Base-by-base conservation (phyloP, 2,329 filamentous ascomycete species). In the Monilinia laxa region DNA sequence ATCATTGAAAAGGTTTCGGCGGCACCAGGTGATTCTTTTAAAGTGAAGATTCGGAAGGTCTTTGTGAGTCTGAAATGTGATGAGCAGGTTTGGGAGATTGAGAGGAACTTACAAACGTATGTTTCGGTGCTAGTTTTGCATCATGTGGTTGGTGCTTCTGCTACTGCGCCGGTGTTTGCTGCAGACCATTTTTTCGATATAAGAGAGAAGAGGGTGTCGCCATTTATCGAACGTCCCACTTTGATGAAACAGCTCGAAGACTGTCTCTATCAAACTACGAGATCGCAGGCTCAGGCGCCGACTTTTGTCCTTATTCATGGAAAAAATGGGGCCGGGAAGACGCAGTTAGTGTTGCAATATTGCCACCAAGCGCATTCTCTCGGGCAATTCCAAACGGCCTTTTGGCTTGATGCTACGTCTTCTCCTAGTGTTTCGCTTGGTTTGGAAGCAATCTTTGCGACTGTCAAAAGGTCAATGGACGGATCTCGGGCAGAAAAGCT, bases 91-190 rank as follows among this genome's bases (percentile, higher is more conserved):
- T 67, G 70, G 68, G 66, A 66, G 2, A 68, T 71, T 25, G 69
- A 71, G 38, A 64, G 67, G 56, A 72, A 70, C 54, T 53, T 72
- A 20, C 68, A 72, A 14, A 71, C 69, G 4, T 72, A 70, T 47
- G 66, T 72, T 55, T 70, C 68, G 11, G 69, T 72, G 2, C 49
- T 71, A 47, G 68, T 71, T 38, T 45, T 72, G 25, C 70, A 71
- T 65, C 70, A 70, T 57, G 69, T 68, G 65, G 65, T 71, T 51
- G 70, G 70, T 67, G 58, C 64, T 49, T 45, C 57, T 28, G 69
- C 67, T 18, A 25, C 55, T 4, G 64, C 55, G n/a, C 51, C 55
- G 5, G 23, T 57, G 20, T 18, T 64, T 6, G 58, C 28, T n/a
- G 65, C 68, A 10, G 69, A 71, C 38, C 42, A 12, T 4, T 71